A percentile compares a stretch with the other conserved stretches of the same genome.
Evolutionary conservation across 305 asterid genomes (phyloP).

Genomic region (Solanum hybrid): DNA sequence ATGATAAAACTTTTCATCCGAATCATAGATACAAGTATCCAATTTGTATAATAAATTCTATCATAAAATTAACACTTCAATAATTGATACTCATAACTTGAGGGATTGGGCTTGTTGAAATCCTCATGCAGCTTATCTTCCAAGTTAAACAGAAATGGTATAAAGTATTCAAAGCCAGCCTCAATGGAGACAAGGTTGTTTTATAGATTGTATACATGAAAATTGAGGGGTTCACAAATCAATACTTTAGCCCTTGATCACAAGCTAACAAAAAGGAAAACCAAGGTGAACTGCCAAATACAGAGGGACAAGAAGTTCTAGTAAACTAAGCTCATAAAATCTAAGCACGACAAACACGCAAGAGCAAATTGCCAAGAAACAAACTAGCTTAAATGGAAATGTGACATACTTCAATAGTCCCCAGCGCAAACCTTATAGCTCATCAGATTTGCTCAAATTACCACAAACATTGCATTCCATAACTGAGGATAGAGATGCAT

Average conservation of each 20-base stretch:
- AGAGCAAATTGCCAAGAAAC: neutral
- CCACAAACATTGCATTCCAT: constrained; percentile 93
- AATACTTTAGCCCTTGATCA: neutral
- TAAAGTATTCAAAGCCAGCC: neutral
- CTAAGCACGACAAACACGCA: neutral
- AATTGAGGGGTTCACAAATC: neutral
- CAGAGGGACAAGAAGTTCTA: neutral
- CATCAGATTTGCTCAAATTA: constrained; percentile 39
- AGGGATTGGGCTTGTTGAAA: neutral
- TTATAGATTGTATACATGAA: neutral
- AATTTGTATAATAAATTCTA: neutral
- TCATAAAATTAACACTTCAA: neutral
- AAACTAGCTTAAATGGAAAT: neutral
- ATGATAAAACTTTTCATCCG: neutral
- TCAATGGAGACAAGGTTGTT: neutral
- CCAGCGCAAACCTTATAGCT: constrained; percentile 9
- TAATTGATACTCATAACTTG: neutral
- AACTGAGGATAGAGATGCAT: constrained; percentile 24
- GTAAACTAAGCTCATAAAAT: neutral
- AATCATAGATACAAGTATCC: neutral
- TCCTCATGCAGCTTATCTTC: neutral
- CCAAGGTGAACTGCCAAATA: neutral
- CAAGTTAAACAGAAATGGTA: neutral
- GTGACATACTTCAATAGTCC: neutral
- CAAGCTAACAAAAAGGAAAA: neutral